Evolutionary conservation across 306 rosid species (phyloP).

Genomic region (Arachis stenosperma): DNA sequence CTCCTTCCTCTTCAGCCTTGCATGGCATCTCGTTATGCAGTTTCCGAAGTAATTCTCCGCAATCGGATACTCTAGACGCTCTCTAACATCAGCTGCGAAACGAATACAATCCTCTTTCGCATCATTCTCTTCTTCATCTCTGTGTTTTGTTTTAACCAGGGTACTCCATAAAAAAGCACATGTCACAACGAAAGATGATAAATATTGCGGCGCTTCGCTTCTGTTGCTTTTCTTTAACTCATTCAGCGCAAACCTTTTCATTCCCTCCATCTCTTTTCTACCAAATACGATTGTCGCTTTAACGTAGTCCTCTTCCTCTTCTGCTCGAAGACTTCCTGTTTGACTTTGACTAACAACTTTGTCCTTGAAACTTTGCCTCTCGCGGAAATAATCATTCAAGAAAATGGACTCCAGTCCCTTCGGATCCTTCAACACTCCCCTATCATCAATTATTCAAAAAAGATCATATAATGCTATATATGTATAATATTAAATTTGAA

Average conservation of each 20-base stretch:
- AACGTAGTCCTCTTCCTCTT: not conserved
- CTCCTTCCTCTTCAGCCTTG: slow-evolving; percentile 38
- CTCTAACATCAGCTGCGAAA: slow-evolving; percentile 50
- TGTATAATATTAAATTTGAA: too few species aligned
- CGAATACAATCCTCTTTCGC: slow-evolving; percentile 37
- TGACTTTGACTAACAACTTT: slow-evolving; percentile 22
- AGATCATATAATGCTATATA: too few species aligned
- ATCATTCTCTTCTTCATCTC: not conserved
- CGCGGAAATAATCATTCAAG: slow-evolving; percentile 40
- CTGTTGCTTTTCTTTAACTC: slow-evolving; percentile 1
- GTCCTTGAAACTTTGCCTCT: slow-evolving; percentile 38
- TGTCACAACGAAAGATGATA: slow-evolving; percentile 42
- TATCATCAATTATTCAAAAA: slow-evolving; percentile 22
- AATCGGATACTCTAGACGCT: slow-evolving; percentile 30
- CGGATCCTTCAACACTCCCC: slow-evolving; percentile 38
- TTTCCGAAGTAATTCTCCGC: slow-evolving; percentile 47
- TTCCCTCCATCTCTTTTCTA: slow-evolving; percentile 27
- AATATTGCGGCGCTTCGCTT: not conserved
- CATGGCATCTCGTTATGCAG: slow-evolving; percentile 39
- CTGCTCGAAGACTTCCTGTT: not conserved
- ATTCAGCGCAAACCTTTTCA: slow-evolving; percentile 20
- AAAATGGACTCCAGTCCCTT: slow-evolving; percentile 36
- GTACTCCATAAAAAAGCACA: slow-evolving; percentile 42
- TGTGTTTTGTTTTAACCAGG: slow-evolving; percentile 38
- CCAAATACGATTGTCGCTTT: slow-evolving; percentile 41